A percentile compares a stretch with the other conserved stretches of the same genome.
Evolutionary conservation across 2,329 filamentous ascomycete genomes (phyloP).

Genomic region (Fusarium mangiferae): DNA sequence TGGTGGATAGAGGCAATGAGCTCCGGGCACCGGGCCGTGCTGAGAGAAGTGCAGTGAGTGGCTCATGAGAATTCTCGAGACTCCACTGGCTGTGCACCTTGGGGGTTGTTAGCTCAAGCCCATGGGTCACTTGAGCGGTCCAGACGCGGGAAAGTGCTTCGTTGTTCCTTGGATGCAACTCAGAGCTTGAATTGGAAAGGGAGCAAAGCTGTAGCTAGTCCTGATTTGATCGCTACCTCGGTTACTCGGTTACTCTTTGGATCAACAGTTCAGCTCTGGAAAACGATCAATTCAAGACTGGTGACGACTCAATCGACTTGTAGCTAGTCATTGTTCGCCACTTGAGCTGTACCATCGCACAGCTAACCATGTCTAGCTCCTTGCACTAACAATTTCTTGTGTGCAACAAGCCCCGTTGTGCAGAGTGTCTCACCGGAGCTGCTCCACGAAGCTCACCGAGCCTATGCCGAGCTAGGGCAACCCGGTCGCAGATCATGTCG

Average conservation of each 20-base stretch:
- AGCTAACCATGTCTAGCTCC: neutral
- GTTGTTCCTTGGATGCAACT: neutral
- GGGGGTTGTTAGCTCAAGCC: neutral
- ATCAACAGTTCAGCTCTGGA: neutral
- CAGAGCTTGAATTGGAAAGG: neutral
- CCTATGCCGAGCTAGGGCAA: neutral
- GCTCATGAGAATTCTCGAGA: neutral
- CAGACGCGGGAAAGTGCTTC: neutral
- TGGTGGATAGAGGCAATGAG: neutral
- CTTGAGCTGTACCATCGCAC: neutral
- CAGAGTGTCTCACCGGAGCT: neutral
- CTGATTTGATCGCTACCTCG: neutral
- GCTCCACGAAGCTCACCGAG: neutral
- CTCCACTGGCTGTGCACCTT: constrained; percentile 5
- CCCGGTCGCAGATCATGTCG: neutral
- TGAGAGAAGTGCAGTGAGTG: neutral
- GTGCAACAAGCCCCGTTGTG: neutral
- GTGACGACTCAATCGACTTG: neutral
- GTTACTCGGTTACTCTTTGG: neutral
- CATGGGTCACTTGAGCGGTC: neutral
- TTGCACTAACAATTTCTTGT: neutral
- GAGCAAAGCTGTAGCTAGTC: neutral
- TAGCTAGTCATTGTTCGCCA: neutral
- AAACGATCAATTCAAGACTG: neutral
- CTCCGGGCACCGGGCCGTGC: neutral